phyloP scores from a whole-genome alignment of 768 basidiomycete genomes.

The Podaxis sp. region DNA sequence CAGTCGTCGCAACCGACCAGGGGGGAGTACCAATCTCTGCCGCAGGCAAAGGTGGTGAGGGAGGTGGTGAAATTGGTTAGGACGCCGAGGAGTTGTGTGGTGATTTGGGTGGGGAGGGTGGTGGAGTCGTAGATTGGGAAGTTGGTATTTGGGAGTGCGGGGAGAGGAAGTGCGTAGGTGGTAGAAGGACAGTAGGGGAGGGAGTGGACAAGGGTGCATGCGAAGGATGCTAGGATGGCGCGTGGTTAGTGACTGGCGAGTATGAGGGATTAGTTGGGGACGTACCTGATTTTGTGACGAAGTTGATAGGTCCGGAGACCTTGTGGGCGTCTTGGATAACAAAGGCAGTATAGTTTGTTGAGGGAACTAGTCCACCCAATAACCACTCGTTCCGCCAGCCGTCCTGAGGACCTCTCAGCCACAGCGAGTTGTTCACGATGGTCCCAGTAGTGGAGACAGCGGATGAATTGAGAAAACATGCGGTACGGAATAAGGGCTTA shows the following conservation, averaged over 20 bases:
- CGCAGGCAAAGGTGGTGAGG: slow-evolving; percentile 75
- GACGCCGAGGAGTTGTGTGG: slow-evolving; percentile 53
- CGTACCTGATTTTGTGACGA: slow-evolving; percentile 63
- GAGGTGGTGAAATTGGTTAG: slow-evolving; percentile 74
- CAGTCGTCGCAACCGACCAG: slow-evolving; percentile 78
- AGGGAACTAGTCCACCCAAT: slow-evolving; percentile 53
- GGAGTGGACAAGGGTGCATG: slow-evolving; percentile 67
- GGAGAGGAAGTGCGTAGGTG: slow-evolving; percentile 70
- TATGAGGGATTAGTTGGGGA: too few species aligned
- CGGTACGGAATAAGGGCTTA: slow-evolving; percentile 49
- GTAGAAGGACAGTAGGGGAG: slow-evolving; percentile 75
- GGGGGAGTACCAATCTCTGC: slow-evolving; percentile 78
- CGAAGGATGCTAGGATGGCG: slow-evolving; percentile 46
- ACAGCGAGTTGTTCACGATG: slow-evolving; percentile 45
- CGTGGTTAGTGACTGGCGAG: too few species aligned
- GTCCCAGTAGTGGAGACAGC: slow-evolving; percentile 30
- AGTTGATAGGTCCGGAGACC: slow-evolving; percentile 68
- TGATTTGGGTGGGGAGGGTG: slow-evolving; percentile 11
- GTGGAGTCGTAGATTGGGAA: slow-evolving; percentile 13
- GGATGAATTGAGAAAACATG: slow-evolving; percentile 50
- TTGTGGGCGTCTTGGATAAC: slow-evolving; percentile 54
- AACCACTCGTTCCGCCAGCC: slow-evolving; percentile 76
- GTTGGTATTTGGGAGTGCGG: slow-evolving; percentile 37
- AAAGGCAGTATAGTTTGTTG: slow-evolving; percentile 81
- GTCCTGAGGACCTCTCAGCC: slow-evolving; percentile 48